Percentiles rank a stretch among this genome's conserved stretches.
Conservation (phyloP, 306 rosid species). For the Benincasa hispida region DNA sequence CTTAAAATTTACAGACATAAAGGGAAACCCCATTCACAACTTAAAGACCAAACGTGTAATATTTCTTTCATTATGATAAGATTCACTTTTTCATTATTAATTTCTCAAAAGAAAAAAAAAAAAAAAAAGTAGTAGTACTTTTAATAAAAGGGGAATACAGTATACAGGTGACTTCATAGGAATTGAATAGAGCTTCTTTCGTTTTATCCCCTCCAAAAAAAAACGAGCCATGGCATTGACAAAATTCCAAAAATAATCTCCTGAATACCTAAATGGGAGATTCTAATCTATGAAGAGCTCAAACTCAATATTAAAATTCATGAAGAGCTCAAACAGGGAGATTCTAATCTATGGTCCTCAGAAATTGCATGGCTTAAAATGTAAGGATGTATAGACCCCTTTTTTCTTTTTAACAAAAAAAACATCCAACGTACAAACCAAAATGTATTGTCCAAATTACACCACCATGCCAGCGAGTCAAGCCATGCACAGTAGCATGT, state of each 20-base stretch:
- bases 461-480: neutral
- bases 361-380: neutral
- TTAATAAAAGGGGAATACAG: neutral
- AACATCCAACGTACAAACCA: neutral
- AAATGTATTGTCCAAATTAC: neutral
- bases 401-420: neutral
- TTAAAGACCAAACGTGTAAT: neutral
- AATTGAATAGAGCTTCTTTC: neutral
- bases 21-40: neutral
- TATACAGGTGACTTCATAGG: too few species aligned
- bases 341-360: neutral
- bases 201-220: neutral
- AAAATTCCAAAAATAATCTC: neutral
- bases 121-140: neutral
- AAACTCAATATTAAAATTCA: too few species aligned
- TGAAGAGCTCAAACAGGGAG: neutral
- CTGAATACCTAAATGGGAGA: neutral
- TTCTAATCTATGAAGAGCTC: neutral
- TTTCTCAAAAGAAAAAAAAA: neutral
- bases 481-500: neutral
- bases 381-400: neutral
- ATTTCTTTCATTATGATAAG: neutral
- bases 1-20: neutral
- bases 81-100: neutral
- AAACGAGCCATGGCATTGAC: neutral